A percentile compares a stretch with the other conserved stretches of the same genome.
Conservation (phyloP, 345 rosid species). For the Gossypium rotundifolium region DNA sequence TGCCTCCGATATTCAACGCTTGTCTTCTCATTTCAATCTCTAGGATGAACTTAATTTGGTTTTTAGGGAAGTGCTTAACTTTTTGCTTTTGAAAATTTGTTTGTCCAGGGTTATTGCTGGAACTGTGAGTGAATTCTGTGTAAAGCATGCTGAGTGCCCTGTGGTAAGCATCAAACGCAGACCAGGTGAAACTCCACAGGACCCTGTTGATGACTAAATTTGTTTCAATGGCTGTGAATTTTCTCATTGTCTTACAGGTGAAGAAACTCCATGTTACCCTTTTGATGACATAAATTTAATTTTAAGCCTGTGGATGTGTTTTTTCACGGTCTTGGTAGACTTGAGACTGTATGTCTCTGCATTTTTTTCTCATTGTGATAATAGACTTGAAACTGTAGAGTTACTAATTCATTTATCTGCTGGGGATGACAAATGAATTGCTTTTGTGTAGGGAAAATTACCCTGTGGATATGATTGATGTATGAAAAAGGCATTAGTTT, state of each 20-base stretch:
- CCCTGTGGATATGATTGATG: not conserved
- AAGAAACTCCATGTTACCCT: not conserved
- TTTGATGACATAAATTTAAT: too few species aligned
- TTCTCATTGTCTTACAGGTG: not conserved
- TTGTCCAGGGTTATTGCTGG: conserved; percentile 81
- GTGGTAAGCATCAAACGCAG: conserved; percentile 80
- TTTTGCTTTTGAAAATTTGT: not conserved
- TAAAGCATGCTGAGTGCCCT: conserved; percentile 95
- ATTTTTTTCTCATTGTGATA: too few species aligned
- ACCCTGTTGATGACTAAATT: conserved; percentile 75
- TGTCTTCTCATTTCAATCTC: not conserved
- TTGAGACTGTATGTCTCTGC: too few species aligned
- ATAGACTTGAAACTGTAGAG: too few species aligned
- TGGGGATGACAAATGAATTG: not conserved
- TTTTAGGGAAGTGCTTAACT: not conserved
- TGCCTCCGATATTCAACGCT: not conserved
- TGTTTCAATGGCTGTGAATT: not conserved
- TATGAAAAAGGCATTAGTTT: not conserved
- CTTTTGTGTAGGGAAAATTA: not conserved
- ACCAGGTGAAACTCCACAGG: conserved; percentile 63
- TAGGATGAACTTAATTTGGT: not conserved
- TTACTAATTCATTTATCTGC: too few species aligned
- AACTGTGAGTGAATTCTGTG: conserved; percentile 89
- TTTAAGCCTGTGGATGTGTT: too few species aligned
- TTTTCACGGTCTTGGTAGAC: too few species aligned